A percentile compares a stretch with the other conserved stretches of the same genome.
Conservation (phyloP, 306 rosid genomes). For the Cajanus cajan region DNA sequence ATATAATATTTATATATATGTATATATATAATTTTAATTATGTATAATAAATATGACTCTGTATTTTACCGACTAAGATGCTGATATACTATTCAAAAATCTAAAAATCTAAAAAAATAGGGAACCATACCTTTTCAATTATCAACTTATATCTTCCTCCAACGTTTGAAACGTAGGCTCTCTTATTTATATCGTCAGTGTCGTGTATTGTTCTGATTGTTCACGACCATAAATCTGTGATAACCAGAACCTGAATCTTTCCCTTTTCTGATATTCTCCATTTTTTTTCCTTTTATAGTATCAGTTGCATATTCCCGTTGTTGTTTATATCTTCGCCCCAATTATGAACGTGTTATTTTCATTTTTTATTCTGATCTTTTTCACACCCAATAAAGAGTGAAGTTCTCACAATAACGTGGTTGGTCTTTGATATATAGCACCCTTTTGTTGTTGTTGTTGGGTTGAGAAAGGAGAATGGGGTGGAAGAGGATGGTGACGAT, state of each 20-base stretch:
- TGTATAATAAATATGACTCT: too few species aligned
- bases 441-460: background rate
- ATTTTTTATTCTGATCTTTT: background rate
- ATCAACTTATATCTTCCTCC: background rate
- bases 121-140: background rate
- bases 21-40: too few species aligned
- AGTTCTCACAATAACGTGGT: background rate
- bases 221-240: too few species aligned
- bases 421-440: background rate
- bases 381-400: background rate
- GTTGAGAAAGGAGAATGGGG: conserved; percentile 2
- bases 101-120: background rate
- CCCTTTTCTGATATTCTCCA: background rate
- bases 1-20: too few species aligned
- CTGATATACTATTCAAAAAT: background rate
- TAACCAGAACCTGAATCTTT: too few species aligned
- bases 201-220: background rate
- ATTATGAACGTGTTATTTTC: background rate
- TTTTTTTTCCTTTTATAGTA: background rate
- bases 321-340: background rate
- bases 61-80: too few species aligned
- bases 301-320: background rate
- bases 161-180: background rate
- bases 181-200: background rate
- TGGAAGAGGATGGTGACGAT: conserved; percentile 29